Base-by-base conservation (phyloP, 352 stramenopile genomes). In the Blastocystis hominis region DNA sequence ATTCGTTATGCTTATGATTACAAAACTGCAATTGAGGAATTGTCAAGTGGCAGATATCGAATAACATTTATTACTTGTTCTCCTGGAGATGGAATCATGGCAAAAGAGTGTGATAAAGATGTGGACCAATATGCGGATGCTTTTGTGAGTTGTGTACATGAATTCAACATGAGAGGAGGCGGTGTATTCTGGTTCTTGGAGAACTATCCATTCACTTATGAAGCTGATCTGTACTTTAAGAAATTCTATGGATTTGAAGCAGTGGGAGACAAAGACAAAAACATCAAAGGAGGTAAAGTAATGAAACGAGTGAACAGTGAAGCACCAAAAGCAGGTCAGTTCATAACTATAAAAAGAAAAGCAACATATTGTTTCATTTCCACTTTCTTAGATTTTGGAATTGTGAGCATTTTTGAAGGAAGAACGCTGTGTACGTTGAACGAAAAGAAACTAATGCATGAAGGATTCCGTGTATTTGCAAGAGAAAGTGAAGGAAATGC, bases 401-500 rank as follows among this genome's bases (percentile, higher is more conserved):
- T 84, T 7, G 50, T 30, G 53, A 15, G n/a, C 3, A 84, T 84
- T 36, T 84, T 38, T 70, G 72, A 84, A 76, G n/a, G n/a, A n/a
- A n/a, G n/a, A n/a, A n/a, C n/a, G n/a, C n/a, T n/a, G n/a, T n/a
- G n/a, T n/a, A n/a, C n/a, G n/a, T n/a, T n/a, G n/a, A n/a, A n/a
- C n/a, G n/a, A n/a, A n/a, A n/a, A n/a, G n/a, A n/a, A n/a, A 44
- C 36, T 84, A 38, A 20, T 55, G 46, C 24, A 84, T 3, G 10
- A 84, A 34, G 44, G 46, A 38, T 84, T 84, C 36, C 15, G 42
- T 50, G 72, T 84, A 20, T 84, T 84, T 84, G 72, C 72, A 53
- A 42, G 47, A 24, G 72, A 84, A 38, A 66, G 59, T 84, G 20
- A 30, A 50, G 72, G 72, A 9, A 46, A 44, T 7, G 72, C 72